These are phyloP conservation scores for Colletotrichum sidae DNA, from an alignment of 2,329 filamentous ascomycete genomes.

Conservation along the genomic window DNA sequence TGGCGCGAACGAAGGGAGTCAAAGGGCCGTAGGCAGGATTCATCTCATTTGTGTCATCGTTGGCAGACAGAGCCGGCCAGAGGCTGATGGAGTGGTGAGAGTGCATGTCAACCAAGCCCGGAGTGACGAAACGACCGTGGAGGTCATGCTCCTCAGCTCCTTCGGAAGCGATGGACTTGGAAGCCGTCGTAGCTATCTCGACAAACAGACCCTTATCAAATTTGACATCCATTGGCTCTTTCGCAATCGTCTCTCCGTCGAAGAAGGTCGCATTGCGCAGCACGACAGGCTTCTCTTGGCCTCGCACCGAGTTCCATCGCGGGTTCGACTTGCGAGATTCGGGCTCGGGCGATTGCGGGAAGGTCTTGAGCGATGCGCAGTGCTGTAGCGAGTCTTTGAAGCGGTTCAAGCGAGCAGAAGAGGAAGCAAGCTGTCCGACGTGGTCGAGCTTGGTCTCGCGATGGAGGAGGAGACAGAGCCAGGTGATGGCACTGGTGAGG, in stretches of 20 bases:
- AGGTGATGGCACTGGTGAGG: slow-evolving; percentile 17
- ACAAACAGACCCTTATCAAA: slow-evolving; percentile 52
- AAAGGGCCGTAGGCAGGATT: slow-evolving; percentile 46
- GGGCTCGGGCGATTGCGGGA: slow-evolving; percentile 30
- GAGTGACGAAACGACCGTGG: slow-evolving; percentile 53
- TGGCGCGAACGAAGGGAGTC: slow-evolving; percentile 51
- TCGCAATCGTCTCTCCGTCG: slow-evolving; percentile 52
- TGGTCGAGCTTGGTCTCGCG: slow-evolving; percentile 22
- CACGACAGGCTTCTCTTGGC: slow-evolving; percentile 50
- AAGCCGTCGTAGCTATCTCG: slow-evolving; percentile 42
- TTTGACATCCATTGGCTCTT: slow-evolving; percentile 49
- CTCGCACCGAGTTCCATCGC: slow-evolving; percentile 52
- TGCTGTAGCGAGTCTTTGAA: slow-evolving; percentile 33
- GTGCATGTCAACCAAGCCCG: slow-evolving; percentile 59
- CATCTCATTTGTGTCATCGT: slow-evolving; percentile 52
- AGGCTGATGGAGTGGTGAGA: slow-evolving; percentile 52
- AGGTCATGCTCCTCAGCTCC: slow-evolving; percentile 45
- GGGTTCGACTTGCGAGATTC: slow-evolving; percentile 45
- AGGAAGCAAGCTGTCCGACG: slow-evolving; percentile 23
- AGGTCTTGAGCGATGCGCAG: slow-evolving; percentile 30
- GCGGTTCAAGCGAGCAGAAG: slow-evolving; percentile 20
- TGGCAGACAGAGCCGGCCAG: slow-evolving; percentile 49
- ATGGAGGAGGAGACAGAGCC: slow-evolving; percentile 31
- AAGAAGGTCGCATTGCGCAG: slow-evolving; percentile 56
- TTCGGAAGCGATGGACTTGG: slow-evolving; percentile 17